Percentiles rank a stretch among this genome's conserved stretches.
Evolutionary conservation across 2,329 filamentous ascomycete genomes (phyloP).

Genomic region (Orbilia ellipsospora): DNA sequence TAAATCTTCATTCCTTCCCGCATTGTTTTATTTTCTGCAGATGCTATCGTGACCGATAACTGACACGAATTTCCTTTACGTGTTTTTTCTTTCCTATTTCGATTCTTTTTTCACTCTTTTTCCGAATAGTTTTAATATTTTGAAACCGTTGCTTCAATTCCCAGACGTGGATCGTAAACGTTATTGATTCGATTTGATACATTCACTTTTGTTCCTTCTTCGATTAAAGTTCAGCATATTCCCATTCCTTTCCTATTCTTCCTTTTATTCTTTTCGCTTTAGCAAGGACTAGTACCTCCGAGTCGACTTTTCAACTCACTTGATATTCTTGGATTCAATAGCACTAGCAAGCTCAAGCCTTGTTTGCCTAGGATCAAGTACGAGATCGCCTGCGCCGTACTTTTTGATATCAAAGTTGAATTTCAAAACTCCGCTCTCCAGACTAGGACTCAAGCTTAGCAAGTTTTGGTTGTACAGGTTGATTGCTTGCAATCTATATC

Average conservation of each 20-base stretch:
- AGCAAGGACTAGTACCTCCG: background rate
- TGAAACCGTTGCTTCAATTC: slow-evolving; percentile 41
- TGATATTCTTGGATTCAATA: slow-evolving; percentile 1
- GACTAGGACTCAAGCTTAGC: background rate
- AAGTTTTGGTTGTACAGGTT: background rate
- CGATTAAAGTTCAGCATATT: slow-evolving; percentile 32
- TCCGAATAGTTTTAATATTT: slow-evolving; percentile 50
- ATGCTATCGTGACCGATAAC: slow-evolving; percentile 22
- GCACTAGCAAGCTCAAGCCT: slow-evolving; percentile 6
- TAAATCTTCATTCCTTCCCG: slow-evolving; percentile 49
- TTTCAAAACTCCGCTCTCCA: background rate
- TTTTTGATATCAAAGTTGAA: background rate
- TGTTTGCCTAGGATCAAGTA: slow-evolving; percentile 16
- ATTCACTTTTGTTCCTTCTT: slow-evolving; percentile 16
- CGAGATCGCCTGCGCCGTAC: background rate
- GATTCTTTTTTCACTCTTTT: slow-evolving; percentile 33
- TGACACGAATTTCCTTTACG: slow-evolving; percentile 53
- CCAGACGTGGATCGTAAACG: slow-evolving; percentile 42
- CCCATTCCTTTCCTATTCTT: slow-evolving; percentile 1
- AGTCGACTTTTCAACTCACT: slow-evolving; percentile 10
- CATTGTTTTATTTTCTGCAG: slow-evolving; percentile 44
- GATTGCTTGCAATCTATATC: slow-evolving; percentile 8
- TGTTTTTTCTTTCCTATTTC: slow-evolving; percentile 51
- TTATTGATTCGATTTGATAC: slow-evolving; percentile 34
- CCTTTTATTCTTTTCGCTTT: slow-evolving; percentile 3